A percentile compares a stretch with the other conserved stretches of the same genome.
Conservation (phyloP, 257 asterid species). For the Rauvolfia tetraphylla region DNA sequence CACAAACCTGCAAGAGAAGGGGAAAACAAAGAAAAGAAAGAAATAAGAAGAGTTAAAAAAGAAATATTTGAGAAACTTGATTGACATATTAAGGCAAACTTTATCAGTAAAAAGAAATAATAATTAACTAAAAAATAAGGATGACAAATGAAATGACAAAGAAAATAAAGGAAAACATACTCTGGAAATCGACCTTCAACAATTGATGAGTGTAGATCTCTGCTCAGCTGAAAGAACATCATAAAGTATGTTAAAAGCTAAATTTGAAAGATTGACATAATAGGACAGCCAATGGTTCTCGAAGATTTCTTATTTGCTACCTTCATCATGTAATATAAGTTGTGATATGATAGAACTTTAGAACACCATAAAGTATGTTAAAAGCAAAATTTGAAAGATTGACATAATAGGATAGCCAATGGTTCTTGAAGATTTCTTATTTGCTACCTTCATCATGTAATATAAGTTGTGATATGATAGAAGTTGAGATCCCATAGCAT, state of each 20-base stretch:
- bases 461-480: slow-evolving; percentile 80
- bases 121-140: neutral
- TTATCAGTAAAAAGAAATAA: neutral
- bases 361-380: slow-evolving; percentile 31
- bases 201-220: slow-evolving; percentile 80
- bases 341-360: slow-evolving; percentile 89
- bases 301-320: slow-evolving; percentile 24
- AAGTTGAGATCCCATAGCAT: slow-evolving; percentile 98
- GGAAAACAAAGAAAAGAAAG: too few relatives aligned
- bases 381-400: neutral
- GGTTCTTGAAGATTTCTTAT: neutral
- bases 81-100: neutral
- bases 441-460: slow-evolving; percentile 85
- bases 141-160: neutral
- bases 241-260: neutral
- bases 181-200: slow-evolving; percentile 75
- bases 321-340: slow-evolving; percentile 89
- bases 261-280: neutral
- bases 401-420: neutral
- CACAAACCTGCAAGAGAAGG: slow-evolving; percentile 57
- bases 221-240: slow-evolving; percentile 75
- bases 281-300: neutral
- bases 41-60: neutral
- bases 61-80: neutral
- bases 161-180: slow-evolving; percentile 38